These are phyloP conservation scores for Martensiomyces pterosporus DNA, from an alignment of 192 early-diverging fungal species.

Conservation along the genomic window DNA sequence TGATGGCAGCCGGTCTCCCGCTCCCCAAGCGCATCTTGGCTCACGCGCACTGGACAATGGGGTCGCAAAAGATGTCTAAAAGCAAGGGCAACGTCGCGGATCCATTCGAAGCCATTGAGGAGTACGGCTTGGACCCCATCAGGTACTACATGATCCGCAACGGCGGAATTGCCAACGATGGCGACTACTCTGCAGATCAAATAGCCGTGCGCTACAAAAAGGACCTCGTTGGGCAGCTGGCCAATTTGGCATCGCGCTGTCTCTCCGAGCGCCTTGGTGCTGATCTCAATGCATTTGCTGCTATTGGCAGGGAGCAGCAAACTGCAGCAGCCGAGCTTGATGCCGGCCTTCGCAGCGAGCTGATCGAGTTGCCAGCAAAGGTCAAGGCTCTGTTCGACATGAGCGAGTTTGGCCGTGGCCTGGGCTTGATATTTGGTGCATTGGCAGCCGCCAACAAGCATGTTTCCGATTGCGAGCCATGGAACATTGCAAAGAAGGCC, in stretches of 20 bases:
- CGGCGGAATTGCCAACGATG: constrained; percentile 83
- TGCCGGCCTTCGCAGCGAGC: background rate
- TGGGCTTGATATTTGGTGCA: constrained; percentile 61
- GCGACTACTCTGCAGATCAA: constrained; percentile 68
- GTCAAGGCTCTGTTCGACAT: constrained; percentile 51
- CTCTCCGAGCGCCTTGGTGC: constrained; percentile 44
- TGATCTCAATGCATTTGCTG: constrained; percentile 24
- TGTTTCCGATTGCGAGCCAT: constrained; percentile 70
- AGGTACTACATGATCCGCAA: constrained; percentile 89
- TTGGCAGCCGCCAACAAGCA: constrained; percentile 69
- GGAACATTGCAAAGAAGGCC: constrained; percentile 64
- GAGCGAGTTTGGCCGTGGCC: constrained; percentile 58
- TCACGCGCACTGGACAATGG: constrained; percentile 94
- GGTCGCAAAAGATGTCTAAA: constrained; percentile 93
- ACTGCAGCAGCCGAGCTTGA: constrained; percentile 3
- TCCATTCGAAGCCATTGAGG: constrained; percentile 64
- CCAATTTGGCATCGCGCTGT: constrained; percentile 74
- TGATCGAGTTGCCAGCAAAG: constrained; percentile 12
- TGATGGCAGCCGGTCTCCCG: constrained; percentile 80
- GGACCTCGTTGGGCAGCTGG: constrained; percentile 76
- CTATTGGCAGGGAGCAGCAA: constrained; percentile 11
- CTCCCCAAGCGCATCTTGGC: constrained; percentile 78
- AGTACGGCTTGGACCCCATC: constrained; percentile 81
- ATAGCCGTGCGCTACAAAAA: constrained; percentile 70
- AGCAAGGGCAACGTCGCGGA: constrained; percentile 89